Evolutionary conservation across 2,329 filamentous ascomycete genomes (phyloP), one percentile per base, ranked within the genome.

Genomic region (Volutella citrinella): DNA sequence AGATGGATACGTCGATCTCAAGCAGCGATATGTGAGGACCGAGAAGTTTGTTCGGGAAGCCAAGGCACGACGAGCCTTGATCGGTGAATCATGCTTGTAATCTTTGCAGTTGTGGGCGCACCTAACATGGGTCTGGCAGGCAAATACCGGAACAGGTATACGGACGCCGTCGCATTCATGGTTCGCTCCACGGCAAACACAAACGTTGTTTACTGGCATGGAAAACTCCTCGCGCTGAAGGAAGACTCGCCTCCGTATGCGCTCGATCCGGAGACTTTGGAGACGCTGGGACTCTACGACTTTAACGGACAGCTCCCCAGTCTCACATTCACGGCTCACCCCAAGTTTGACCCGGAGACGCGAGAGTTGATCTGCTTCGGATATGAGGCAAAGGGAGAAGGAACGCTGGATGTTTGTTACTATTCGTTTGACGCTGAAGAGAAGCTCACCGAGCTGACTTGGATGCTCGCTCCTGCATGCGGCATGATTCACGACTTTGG

Each of bases 401-500:
- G 28, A 5, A 30, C 32, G 1, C 32, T 21, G 5, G 32, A 34
- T 11, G 15, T 34, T 3, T 34, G 32, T 17, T 34, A 29, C 13
- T 29, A 28, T 20, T 28, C 27, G 17, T 24, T 37, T 7, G 20
- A 29, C 7, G 7, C 19, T 5, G 13, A 16, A 2, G 34, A 30
- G 7, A 29, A 14, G 4, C 25, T 37, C 24, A 32, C 34, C 2
- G 19, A 37, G 17, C 14, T 24, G 4, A 25, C 32, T 10, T 37
- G 34, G 34, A 11, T 37, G 10, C 19, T 32, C 7, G 9, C 25
- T 4, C 34, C 34, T 3, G 24, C 25, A 3, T 24, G 28, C 2
- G 30, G 10, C 7, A 27, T 37, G 34, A 37, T 37, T 10, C 34
- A 37, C n/a, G 34, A 37, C 11, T 37, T 37, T 25, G 29, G 24